Conservation (phyloP, 306 rosid species). For the Medicago ruthenica region DNA sequence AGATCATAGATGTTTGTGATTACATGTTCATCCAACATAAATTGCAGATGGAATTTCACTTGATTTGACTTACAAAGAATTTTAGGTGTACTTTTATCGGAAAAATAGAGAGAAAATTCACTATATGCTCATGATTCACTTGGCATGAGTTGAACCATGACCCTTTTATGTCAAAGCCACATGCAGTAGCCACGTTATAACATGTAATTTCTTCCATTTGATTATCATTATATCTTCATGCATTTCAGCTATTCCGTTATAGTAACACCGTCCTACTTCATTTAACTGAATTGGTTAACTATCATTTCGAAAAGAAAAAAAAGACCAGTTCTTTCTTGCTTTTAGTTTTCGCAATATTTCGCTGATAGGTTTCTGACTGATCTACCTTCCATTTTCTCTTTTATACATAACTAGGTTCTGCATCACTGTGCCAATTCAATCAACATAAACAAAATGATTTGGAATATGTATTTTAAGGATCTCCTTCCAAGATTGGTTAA, state of each 20-base stretch:
- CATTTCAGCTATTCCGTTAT: conserved; percentile 15
- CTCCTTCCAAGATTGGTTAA: conserved; percentile 66
- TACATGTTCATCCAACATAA: conserved; percentile 16
- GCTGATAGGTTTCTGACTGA: conserved; percentile 19
- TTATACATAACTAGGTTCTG: conserved; percentile 56
- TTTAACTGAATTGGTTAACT: conserved; percentile 7
- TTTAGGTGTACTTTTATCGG: not conserved
- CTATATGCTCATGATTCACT: not conserved
- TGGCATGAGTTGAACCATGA: not conserved
- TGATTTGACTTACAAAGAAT: not conserved
- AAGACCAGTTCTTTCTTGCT: conserved; percentile 19
- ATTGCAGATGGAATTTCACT: not conserved
- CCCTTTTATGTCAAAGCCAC: not conserved
- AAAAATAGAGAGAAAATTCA: not conserved
- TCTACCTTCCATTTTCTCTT: conserved; percentile 18
- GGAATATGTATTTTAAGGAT: conserved; percentile 59
- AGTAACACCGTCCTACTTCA: not conserved
- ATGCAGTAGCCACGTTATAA: not conserved
- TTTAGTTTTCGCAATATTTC: conserved; percentile 17
- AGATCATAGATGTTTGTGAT: not conserved
- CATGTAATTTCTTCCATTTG: not conserved
- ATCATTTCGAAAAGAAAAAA: not conserved
- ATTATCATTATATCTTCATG: not conserved
- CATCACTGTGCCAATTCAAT: conserved; percentile 58
- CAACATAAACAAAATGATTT: conserved; percentile 56